phyloP scores from a whole-genome alignment of 352 stramenopile species.

The Phytophthora fragariae region DNA sequence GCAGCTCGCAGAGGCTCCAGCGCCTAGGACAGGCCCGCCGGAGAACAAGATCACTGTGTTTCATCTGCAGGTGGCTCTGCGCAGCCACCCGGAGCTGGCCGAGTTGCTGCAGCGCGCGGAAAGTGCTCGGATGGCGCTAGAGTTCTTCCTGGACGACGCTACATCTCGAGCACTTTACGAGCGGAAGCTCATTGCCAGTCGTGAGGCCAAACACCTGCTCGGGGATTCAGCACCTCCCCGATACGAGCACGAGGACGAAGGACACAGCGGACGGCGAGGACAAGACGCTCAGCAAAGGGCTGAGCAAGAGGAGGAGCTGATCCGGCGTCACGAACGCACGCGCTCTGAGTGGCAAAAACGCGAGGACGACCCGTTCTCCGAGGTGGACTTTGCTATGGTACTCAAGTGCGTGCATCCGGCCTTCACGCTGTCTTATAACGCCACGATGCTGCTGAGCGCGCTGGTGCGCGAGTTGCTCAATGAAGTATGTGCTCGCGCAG shows the following conservation, averaged over 20 bases:
- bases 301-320: slow-evolving; percentile 50
- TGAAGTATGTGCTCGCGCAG: slow-evolving; percentile 51
- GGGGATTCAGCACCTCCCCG: neutral
- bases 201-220: slow-evolving; percentile 54
- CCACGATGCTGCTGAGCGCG: slow-evolving; percentile 55
- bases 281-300: slow-evolving; percentile 1
- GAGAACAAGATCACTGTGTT: slow-evolving; percentile 64
- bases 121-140: slow-evolving; percentile 45
- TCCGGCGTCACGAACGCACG: slow-evolving; percentile 52
- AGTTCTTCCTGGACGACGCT: slow-evolving; percentile 63
- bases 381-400: slow-evolving; percentile 66
- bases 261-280: slow-evolving; percentile 11
- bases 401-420: slow-evolving; percentile 69
- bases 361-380: slow-evolving; percentile 64
- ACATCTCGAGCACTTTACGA: slow-evolving; percentile 55
- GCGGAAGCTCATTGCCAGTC: slow-evolving; percentile 47
- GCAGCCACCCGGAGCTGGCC: slow-evolving; percentile 50
- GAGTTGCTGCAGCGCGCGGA: slow-evolving; percentile 47
- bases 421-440: slow-evolving; percentile 67
- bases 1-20: slow-evolving; percentile 41
- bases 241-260: slow-evolving; percentile 17
- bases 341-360: slow-evolving; percentile 66
- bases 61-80: slow-evolving; percentile 63
- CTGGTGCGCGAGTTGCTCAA: slow-evolving; percentile 64
- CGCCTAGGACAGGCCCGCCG: slow-evolving; percentile 33